phyloP scores from a whole-genome alignment of 352 stramenopile genomes.

The Achlya hypogyna region DNA sequence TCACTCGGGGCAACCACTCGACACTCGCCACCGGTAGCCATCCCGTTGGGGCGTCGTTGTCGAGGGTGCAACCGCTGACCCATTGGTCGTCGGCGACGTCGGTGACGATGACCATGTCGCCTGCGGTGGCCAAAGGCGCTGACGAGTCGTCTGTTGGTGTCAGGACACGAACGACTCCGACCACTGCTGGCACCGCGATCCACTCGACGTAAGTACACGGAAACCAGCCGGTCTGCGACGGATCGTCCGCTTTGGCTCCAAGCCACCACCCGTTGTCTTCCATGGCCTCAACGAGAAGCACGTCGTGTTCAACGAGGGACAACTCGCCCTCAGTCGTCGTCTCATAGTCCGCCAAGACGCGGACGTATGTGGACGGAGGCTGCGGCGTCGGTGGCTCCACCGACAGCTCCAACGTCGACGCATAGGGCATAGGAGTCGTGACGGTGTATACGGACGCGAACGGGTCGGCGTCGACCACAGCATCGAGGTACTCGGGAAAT shows the following conservation, averaged over 20 bases:
- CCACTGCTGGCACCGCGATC: background rate
- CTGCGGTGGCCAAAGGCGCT: too few species aligned
- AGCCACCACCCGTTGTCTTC: constrained; percentile 40
- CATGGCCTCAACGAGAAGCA: constrained; percentile 29
- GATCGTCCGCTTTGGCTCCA: constrained; percentile 1
- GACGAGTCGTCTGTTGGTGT: too few species aligned
- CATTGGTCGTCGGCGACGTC: constrained; percentile 1
- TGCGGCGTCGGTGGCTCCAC: background rate
- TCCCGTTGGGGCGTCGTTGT: background rate
- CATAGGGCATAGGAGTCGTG: background rate
- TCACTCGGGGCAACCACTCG: constrained; percentile 9
- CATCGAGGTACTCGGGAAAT: too few species aligned
- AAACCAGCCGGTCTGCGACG: constrained; percentile 29
- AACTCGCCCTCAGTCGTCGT: constrained; percentile 29
- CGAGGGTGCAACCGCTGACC: background rate
- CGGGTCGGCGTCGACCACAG: background rate
- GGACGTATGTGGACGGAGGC: constrained; percentile 22
- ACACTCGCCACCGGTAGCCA: constrained; percentile 9
- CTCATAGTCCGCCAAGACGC: constrained; percentile 29
- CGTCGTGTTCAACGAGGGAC: constrained; percentile 23
- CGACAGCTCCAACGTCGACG: background rate
- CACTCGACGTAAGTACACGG: constrained; percentile 46
- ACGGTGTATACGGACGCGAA: background rate
- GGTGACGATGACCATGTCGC: background rate
- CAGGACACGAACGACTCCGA: constrained; percentile 2